These are phyloP conservation scores for Delphinella strobiligena DNA, from an alignment of 2,329 filamentous ascomycete genomes.

Conservation along the genomic window DNA sequence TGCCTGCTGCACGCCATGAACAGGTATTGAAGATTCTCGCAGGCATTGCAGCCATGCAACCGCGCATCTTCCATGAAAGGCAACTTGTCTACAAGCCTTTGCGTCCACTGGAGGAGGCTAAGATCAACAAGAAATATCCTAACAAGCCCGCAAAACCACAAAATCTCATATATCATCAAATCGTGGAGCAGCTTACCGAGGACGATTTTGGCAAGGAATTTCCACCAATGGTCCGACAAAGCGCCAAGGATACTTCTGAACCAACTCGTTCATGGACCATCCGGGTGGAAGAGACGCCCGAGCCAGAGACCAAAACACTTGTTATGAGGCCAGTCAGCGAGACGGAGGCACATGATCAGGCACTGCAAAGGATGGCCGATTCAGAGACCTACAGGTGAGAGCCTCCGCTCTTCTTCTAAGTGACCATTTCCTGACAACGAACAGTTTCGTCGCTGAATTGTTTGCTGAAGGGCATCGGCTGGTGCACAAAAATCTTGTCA, in stretches of 20 bases:
- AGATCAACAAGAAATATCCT: conserved; percentile 23
- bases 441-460: conserved; percentile 46
- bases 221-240: conserved; percentile 2
- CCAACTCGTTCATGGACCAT: conserved; percentile 5
- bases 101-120: conserved; percentile 27
- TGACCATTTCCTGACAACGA: conserved; percentile 13
- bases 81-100: conserved; percentile 46
- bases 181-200: conserved; percentile 19
- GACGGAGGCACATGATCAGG: not conserved
- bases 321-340: conserved; percentile 8
- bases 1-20: conserved; percentile 44
- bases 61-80: conserved; percentile 41
- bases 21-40: conserved; percentile 50
- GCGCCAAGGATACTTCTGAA: conserved; percentile 9
- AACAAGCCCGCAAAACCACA: conserved; percentile 9
- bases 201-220: conserved; percentile 21
- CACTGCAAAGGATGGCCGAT: conserved; percentile 2
- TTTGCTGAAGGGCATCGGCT: conserved; percentile 45
- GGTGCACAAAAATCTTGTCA: conserved; percentile 44
- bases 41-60: conserved; percentile 50
- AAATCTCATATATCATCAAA: conserved; percentile 7
- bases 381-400: conserved; percentile 4
- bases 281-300: conserved; percentile 8
- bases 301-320: conserved; percentile 10
- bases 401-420: not conserved